Base-by-base conservation (phyloP, 768 basidiomycete genomes). In the Lactarius trivialis region DNA sequence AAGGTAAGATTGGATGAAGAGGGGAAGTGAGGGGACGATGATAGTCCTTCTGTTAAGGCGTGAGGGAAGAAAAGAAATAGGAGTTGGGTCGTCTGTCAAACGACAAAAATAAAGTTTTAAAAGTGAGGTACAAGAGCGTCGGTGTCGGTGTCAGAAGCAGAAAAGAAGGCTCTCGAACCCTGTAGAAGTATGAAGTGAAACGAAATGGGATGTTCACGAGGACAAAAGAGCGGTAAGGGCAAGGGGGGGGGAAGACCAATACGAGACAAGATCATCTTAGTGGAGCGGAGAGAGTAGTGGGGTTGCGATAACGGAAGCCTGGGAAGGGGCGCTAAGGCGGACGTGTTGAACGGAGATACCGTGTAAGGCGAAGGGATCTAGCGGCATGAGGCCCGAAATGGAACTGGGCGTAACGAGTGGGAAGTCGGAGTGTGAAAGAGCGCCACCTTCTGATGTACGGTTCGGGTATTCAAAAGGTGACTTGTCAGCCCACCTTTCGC, bases 401-500 rank as follows among this genome's bases (percentile, higher is more conserved):
- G 57, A 17, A 43, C 15, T 56, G 53, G 55, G 64, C 56, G 56
- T 65, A 63, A 56, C 30, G 43, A 24, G 37, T 36, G 39, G n/a
- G 14, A 36, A 19, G 41, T 63, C 65, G 65, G 65, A 65, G 65
- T 54, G 15, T 21, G 49, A 65, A 65, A 50, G 0, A 0, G 56
- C 65, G 65, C 65, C 65, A 65, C 65, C 56, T 64, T 63, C 61
- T 57, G 61, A 65, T 64, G 48, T 54, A 45, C 30, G 28, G 50
- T 51, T 51, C 30, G 21, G 59, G 32, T 45, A 54, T 52, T 45
- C 51, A 45, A 53, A 53, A 41, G 12, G 28, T n/a, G n/a, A 15
- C 28, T 11, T 60, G 65, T 66, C 65, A 57, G 63, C 63, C 65
- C 52, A 65, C 55, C 26, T 11, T 34, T 21, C 55, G 43, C 33